Evolutionary conservation across 176 grass and related monocot genomes (phyloP), one percentile per base, ranked within the genome.

Genomic region (Secale cereale): DNA sequence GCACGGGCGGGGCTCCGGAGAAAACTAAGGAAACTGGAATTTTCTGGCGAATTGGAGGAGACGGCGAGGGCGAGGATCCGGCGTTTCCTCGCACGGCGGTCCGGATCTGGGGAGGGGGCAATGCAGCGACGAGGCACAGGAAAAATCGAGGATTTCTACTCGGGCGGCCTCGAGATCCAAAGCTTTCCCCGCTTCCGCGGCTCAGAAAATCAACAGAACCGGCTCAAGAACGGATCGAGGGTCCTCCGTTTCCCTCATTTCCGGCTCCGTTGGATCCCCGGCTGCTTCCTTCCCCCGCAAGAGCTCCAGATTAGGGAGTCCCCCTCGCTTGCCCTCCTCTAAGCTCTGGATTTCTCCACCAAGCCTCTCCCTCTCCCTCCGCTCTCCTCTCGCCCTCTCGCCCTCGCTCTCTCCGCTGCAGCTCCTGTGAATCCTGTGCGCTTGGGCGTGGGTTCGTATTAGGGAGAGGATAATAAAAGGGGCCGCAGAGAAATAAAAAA

Each of bases 381-480:
- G 15, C 78, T 1, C 13, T n/a, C 22, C 78, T 75, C 65, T 74
- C 41, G 35, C 76, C n/a, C 70, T 67, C 73, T 10, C 78, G 68
- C 61, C 26, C 56, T 29, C 68, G 33, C 70, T 52, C 73, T 30
- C 33, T 16, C 5, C 54, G 15, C 79, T 48, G 45, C 43, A 27
- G 80, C 80, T 83, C 75, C 52, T 80, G 74, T 67, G 60, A 87
- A 87, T 83, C 72, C 15, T 79, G 68, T 89, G 83, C 22, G 65
- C 48, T 23, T 59, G 67, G 40, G 32, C 63, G 61, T 22, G 69
- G 75, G 39, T 74, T 74, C 79, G 59, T 41, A 65, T 74, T 68
- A 59, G 75, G 66, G 67, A 20, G 41, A 78, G 78, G 84, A 89
- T 92, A 87, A 89, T 89, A 87, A 84, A 89, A 87, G 83, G 48